Evolutionary conservation across 2,329 filamentous ascomycete species (phyloP).

Genomic region (Cadophora sp.): DNA sequence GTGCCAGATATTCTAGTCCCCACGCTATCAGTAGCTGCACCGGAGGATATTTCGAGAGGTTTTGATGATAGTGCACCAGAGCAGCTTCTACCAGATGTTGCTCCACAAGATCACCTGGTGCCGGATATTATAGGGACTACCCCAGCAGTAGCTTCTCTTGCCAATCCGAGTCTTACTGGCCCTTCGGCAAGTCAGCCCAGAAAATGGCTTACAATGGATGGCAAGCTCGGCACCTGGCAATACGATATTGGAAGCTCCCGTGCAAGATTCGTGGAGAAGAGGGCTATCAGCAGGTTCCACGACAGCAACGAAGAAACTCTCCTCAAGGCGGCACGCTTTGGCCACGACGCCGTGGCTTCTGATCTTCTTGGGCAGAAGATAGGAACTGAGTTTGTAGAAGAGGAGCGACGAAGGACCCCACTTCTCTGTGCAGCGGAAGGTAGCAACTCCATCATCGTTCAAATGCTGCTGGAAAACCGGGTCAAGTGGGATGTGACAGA

Average conservation of each 20-base stretch:
- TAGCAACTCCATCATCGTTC: not conserved
- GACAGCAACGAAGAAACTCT: constrained; percentile 12
- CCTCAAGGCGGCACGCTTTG: not conserved
- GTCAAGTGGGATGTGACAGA: not conserved
- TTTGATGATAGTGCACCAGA: not conserved
- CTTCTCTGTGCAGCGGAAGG: constrained; percentile 5
- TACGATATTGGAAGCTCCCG: constrained; percentile 7
- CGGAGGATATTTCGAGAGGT: too few relatives aligned
- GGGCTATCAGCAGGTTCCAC: not conserved
- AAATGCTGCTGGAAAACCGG: not conserved
- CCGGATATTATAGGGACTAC: not conserved
- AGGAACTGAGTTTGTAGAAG: not conserved
- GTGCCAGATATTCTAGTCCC: too few relatives aligned
- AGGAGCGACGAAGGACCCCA: not conserved
- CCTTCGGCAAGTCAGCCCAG: not conserved
- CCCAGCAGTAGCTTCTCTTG: constrained; percentile 8
- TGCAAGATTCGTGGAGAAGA: constrained; percentile 5
- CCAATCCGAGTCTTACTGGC: not conserved
- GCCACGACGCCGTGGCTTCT: not conserved
- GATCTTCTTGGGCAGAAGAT: not conserved
- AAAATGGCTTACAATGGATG: constrained; percentile 7
- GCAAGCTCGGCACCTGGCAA: not conserved
- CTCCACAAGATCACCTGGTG: constrained; percentile 4
- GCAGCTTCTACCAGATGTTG: not conserved
- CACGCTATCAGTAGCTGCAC: not conserved